Conservation (phyloP, 2,329 filamentous ascomycete species). For the Trichoderma sp. region DNA sequence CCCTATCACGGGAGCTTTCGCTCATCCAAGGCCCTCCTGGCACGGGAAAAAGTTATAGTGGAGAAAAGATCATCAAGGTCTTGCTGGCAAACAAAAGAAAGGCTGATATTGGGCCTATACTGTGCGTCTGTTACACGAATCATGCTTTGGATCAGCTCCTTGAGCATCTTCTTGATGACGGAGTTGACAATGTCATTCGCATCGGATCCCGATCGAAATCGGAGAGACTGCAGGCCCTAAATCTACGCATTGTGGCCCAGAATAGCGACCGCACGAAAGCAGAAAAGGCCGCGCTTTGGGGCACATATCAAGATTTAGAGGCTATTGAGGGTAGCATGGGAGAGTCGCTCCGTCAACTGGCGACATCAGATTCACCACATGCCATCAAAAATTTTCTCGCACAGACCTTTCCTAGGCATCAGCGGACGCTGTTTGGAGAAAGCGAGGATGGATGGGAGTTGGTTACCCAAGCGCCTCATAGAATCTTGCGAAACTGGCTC, state of each 20-base stretch:
- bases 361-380: not conserved
- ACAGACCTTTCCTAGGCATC: not conserved
- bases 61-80: constrained; percentile 55
- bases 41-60: constrained; percentile 64
- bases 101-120: constrained; percentile 46
- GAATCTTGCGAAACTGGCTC: not conserved
- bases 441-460: constrained; percentile 7
- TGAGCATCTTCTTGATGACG: constrained; percentile 52
- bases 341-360: not conserved
- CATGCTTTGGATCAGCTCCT: constrained; percentile 32
- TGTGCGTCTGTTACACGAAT: constrained; percentile 51
- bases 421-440: not conserved
- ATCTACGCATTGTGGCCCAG: constrained; percentile 42
- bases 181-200: constrained; percentile 49
- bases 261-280: constrained; percentile 36
- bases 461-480: not conserved
- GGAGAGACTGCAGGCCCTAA: constrained; percentile 46
- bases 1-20: constrained; percentile 51
- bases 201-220: constrained; percentile 60
- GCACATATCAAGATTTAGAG: not conserved
- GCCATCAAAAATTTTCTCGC: not conserved
- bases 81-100: constrained; percentile 43
- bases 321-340: not conserved
- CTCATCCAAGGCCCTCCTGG: constrained; percentile 69
- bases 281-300: constrained; percentile 27